A percentile compares a stretch with the other conserved stretches of the same genome.
These are phyloP conservation scores for Phylloporus sp. DNA, from an alignment of 768 basidiomycete genomes.

Conservation along the genomic window DNA sequence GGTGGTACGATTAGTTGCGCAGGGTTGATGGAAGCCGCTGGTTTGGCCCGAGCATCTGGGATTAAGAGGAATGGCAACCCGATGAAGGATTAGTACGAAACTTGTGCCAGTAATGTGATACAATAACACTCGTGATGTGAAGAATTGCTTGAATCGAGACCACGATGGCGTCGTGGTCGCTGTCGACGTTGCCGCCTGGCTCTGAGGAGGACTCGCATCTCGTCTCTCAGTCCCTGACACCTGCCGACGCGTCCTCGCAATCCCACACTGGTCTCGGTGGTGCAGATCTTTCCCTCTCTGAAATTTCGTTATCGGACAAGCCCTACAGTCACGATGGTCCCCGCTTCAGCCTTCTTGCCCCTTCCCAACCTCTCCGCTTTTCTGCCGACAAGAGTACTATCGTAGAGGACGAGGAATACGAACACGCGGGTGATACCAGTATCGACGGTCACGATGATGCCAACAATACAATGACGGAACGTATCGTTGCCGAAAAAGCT, in stretches of 20 bases:
- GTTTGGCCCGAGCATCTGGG: slow-evolving; percentile 1
- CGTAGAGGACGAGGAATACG: slow-evolving; percentile 22
- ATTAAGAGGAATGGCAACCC: slow-evolving; percentile 9
- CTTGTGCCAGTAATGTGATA: neutral
- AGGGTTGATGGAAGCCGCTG: slow-evolving; percentile 22
- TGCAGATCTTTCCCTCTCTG: slow-evolving; percentile 54
- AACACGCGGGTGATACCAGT: slow-evolving; percentile 9
- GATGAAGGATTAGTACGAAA: slow-evolving; percentile 6
- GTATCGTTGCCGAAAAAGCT: slow-evolving; percentile 28
- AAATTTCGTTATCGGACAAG: slow-evolving; percentile 44
- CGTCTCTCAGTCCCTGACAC: slow-evolving; percentile 44
- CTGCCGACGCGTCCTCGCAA: slow-evolving; percentile 28
- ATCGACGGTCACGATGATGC: slow-evolving; percentile 11
- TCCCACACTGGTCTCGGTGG: slow-evolving; percentile 39
- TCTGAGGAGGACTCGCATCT: slow-evolving; percentile 34
- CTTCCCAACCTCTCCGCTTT: slow-evolving; percentile 15
- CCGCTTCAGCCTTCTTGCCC: slow-evolving; percentile 33
- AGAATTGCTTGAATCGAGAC: neutral
- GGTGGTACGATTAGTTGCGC: slow-evolving; percentile 13
- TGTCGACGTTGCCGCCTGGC: slow-evolving; percentile 24
- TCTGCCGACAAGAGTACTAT: slow-evolving; percentile 24
- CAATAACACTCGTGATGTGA: no score
- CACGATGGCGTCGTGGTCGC: slow-evolving; percentile 26
- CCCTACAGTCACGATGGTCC: slow-evolving; percentile 25
- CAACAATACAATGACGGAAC: slow-evolving; percentile 25